These are phyloP conservation scores for Aspergillus conjunctus DNA, from an alignment of 495 filamentous ascomycete species.

Conservation along the genomic window DNA sequence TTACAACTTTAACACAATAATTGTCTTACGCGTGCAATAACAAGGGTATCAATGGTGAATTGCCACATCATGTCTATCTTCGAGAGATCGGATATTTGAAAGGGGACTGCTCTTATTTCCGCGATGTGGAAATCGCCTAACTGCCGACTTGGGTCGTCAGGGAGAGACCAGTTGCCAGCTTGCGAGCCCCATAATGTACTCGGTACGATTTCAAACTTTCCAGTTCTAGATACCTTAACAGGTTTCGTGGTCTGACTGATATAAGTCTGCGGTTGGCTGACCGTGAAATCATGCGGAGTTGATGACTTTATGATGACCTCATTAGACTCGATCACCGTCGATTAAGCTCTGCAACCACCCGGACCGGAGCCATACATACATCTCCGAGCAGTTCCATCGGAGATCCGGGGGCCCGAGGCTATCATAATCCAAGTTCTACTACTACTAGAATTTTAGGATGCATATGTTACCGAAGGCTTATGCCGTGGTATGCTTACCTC, in stretches of 20 bases:
- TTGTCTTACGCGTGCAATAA: no score
- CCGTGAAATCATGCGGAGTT: not conserved
- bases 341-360: conserved; percentile 2
- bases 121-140: not conserved
- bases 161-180: not conserved
- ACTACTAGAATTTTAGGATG: not conserved
- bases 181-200: not conserved
- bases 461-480: not conserved
- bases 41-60: no score
- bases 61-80: not conserved
- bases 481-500: not conserved
- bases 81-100: not conserved
- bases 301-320: conserved; percentile 22
- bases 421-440: not conserved
- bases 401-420: not conserved
- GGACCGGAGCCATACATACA: conserved; percentile 1
- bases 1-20: no score
- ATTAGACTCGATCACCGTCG: not conserved
- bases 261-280: no score
- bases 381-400: conserved; percentile 8
- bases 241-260: conserved; percentile 1
- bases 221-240: no score
- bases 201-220: no score
- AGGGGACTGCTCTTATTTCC: not conserved
- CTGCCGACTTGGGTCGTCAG: no score